phyloP scores from a whole-genome alignment of 495 filamentous ascomycete species.

The Aspergillus leporis region DNA sequence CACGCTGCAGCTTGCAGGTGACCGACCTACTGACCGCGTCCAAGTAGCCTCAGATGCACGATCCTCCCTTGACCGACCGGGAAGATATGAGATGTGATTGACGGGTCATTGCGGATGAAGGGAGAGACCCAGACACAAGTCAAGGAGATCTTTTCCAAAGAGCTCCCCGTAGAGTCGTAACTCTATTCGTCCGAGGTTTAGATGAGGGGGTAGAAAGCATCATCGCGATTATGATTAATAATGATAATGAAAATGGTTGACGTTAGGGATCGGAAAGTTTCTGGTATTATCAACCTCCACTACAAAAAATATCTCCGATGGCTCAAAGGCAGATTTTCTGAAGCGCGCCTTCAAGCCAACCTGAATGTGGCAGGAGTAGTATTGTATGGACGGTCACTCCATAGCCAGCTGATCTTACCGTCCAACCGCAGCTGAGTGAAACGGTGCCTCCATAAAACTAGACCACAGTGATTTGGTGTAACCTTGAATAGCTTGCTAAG shows the following conservation, averaged over 20 bases:
- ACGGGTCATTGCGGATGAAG: conserved; percentile 3
- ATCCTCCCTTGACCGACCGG: conserved; percentile 19
- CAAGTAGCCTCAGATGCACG: conserved; percentile 22
- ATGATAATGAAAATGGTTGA: not conserved
- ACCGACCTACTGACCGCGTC: conserved; percentile 27
- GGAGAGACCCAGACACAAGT: conserved; percentile 11
- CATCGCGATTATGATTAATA: not conserved
- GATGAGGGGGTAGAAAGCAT: not conserved
- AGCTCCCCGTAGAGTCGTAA: not conserved
- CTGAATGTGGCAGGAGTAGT: not conserved
- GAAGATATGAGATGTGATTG: conserved; percentile 8
- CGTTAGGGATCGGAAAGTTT: not conserved
- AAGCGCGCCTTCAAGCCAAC: not conserved
- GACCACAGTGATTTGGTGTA: conserved; percentile 1
- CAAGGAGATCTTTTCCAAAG: conserved; percentile 18
- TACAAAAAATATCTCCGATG: conserved; percentile 1
- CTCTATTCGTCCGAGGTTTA: not conserved
- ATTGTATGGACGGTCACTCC: no score
- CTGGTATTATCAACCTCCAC: not conserved
- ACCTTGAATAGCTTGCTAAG: not conserved
- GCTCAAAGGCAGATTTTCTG: not conserved
- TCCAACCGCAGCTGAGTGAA: conserved; percentile 6
- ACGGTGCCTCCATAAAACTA: not conserved
- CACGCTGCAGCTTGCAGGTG: conserved; percentile 30
- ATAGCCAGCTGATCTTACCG: conserved; percentile 14